Conservation (phyloP, 2,329 filamentous ascomycete genomes). For the Ophiostoma ulmi region DNA sequence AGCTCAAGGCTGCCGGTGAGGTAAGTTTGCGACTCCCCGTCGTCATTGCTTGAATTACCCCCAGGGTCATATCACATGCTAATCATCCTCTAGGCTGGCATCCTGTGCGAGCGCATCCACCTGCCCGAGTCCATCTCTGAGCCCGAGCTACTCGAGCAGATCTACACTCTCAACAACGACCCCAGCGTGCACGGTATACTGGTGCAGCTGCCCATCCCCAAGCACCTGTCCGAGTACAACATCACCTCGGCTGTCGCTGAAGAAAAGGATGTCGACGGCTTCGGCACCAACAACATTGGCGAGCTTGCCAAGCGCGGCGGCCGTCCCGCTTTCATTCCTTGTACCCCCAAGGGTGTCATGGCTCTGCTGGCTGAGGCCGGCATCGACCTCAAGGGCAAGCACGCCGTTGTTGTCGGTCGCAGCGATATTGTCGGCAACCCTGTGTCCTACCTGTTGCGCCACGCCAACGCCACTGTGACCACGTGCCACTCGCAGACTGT, state of each 20-base stretch:
- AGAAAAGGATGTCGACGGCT: conserved; percentile 97
- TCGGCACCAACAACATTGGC: conserved; percentile 89
- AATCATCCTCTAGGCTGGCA: conserved; percentile 62
- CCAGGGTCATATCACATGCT: not conserved
- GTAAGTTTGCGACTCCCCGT: conserved; percentile 42
- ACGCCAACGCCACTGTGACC: conserved; percentile 93
- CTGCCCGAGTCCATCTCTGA: conserved; percentile 77
- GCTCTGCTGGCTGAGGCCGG: conserved; percentile 78
- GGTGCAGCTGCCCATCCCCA: conserved; percentile 86
- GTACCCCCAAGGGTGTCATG: conserved; percentile 97
- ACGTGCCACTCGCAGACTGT: conserved; percentile 88
- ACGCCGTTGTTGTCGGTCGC: conserved; percentile 87
- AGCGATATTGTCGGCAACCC: conserved; percentile 98
- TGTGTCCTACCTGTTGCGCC: conserved; percentile 90
- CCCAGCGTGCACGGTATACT: conserved; percentile 82
- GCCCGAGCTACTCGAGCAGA: conserved; percentile 76
- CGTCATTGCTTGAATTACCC: not conserved
- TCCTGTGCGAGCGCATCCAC: conserved; percentile 79
- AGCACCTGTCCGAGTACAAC: conserved; percentile 81
- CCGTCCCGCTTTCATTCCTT: conserved; percentile 81
- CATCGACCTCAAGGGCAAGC: conserved; percentile 79
- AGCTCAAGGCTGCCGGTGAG: conserved; percentile 93
- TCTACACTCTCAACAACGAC: conserved; percentile 81
- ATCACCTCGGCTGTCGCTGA: conserved; percentile 86
- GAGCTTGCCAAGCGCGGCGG: conserved; percentile 95